Evolutionary conservation across 2,329 filamentous ascomycete species (phyloP).

Genomic region (Ceratocystiopsis sp.): DNA sequence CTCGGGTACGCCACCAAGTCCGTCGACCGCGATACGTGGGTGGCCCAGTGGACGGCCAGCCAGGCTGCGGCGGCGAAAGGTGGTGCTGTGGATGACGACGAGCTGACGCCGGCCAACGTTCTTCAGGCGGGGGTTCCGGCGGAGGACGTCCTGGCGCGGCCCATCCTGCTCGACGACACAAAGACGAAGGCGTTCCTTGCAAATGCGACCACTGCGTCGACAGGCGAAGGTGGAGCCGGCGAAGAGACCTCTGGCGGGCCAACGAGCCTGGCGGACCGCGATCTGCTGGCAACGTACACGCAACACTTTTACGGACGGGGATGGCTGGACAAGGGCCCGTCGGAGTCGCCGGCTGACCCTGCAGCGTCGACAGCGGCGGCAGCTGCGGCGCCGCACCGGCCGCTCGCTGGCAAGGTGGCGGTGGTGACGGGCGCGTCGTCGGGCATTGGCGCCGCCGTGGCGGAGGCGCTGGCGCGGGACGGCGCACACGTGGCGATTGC

Average conservation of each 20-base stretch:
- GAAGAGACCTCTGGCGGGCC: constrained; percentile 14
- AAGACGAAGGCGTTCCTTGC: constrained; percentile 43
- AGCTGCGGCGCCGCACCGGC: constrained; percentile 26
- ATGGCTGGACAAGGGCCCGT: constrained; percentile 39
- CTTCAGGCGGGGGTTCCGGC: constrained; percentile 67
- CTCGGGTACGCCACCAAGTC: constrained; percentile 55
- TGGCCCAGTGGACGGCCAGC: constrained; percentile 54
- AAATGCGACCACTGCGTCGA: no score
- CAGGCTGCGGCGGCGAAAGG: constrained; percentile 10
- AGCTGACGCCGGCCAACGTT: constrained; percentile 62
- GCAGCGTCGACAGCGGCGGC: background rate
- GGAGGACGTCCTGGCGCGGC: constrained; percentile 50
- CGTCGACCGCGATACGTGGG: constrained; percentile 58
- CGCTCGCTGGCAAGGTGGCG: constrained; percentile 51
- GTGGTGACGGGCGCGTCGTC: constrained; percentile 68
- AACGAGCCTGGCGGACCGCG: constrained; percentile 45
- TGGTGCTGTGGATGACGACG: constrained; percentile 32
- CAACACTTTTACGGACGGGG: constrained; percentile 68
- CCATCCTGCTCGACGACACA: constrained; percentile 57
- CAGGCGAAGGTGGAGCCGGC: no score
- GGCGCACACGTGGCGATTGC: constrained; percentile 57
- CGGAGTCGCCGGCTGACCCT: background rate
- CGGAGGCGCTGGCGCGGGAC: constrained; percentile 48
- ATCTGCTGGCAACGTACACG: constrained; percentile 60
- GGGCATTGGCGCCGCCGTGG: constrained; percentile 62